phyloP scores from a whole-genome alignment of 495 filamentous ascomycete genomes.

The Penicillium turbatum region DNA sequence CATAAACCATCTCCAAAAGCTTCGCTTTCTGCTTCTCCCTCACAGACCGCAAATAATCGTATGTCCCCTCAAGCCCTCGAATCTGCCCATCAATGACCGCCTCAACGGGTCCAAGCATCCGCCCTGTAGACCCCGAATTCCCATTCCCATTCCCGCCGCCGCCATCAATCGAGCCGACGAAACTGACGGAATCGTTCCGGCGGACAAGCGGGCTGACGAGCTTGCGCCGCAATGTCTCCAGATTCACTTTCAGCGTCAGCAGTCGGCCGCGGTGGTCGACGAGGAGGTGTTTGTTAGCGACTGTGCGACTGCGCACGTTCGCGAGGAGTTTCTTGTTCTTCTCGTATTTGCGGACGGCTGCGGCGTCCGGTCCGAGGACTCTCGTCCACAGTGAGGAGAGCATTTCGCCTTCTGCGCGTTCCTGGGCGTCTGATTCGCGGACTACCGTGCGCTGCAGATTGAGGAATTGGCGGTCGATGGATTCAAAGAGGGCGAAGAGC shows the following conservation, averaged over 20 bases:
- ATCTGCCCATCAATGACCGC: slow-evolving; percentile 76
- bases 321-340: slow-evolving; percentile 72
- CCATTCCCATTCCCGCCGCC: slow-evolving; percentile 17
- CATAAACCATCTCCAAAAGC: slow-evolving; percentile 76
- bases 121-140: slow-evolving; percentile 38
- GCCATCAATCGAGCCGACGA: slow-evolving; percentile 33
- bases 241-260: slow-evolving; percentile 69
- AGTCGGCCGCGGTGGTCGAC: slow-evolving; percentile 79
- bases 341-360: slow-evolving; percentile 77
- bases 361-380: slow-evolving; percentile 67
- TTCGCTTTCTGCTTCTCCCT: slow-evolving; percentile 76
- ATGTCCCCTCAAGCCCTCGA: slow-evolving; percentile 70
- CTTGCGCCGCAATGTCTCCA: slow-evolving; percentile 72
- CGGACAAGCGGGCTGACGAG: slow-evolving; percentile 77
- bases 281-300: slow-evolving; percentile 78
- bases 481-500: slow-evolving; percentile 79
- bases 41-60: slow-evolving; percentile 65
- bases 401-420: slow-evolving; percentile 71
- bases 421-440: slow-evolving; percentile 74
- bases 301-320: slow-evolving; percentile 73
- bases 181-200: slow-evolving; percentile 51
- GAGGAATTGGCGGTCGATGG: slow-evolving; percentile 81
- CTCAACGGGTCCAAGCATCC: slow-evolving; percentile 52
- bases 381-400: slow-evolving; percentile 81
- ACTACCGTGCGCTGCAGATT: slow-evolving; percentile 83